These are phyloP conservation scores for Sarcomyxa edulis DNA, from an alignment of 768 basidiomycete species.

Conservation along the genomic window DNA sequence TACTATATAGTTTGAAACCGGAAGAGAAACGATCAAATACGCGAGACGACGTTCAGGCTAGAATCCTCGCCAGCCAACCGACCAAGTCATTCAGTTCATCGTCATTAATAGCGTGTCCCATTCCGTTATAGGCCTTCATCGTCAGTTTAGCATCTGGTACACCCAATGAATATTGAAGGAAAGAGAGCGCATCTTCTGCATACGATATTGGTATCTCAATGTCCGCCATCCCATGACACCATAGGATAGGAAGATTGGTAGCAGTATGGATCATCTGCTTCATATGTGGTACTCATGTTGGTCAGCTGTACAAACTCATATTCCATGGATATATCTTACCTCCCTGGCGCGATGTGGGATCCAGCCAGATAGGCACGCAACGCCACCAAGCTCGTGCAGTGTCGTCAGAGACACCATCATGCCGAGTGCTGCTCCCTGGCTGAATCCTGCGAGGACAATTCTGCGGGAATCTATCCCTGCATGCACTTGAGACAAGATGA, in stretches of 20 bases:
- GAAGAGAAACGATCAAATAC: no score
- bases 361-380: constrained; percentile 41
- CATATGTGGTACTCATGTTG: background rate
- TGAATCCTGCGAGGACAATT: constrained; percentile 37
- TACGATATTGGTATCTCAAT: constrained; percentile 28
- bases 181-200: constrained; percentile 25
- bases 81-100: constrained; percentile 26
- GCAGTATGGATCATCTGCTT: constrained; percentile 27
- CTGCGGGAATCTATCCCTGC: constrained; percentile 26
- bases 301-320: background rate
- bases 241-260: constrained; percentile 33
- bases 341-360: constrained; percentile 30
- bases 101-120: constrained; percentile 28
- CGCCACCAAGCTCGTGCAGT: constrained; percentile 36
- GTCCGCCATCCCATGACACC: constrained; percentile 36
- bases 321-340: constrained; percentile 16
- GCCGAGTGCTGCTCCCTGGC: constrained; percentile 36
- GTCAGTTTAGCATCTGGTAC: constrained; percentile 15
- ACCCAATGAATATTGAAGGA: constrained; percentile 22
- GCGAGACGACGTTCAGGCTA: no score
- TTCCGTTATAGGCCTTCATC: constrained; percentile 22
- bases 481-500: constrained; percentile 33
- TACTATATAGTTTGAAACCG: no score
- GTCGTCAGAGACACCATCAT: constrained; percentile 33
- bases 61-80: constrained; percentile 17